Conservation (phyloP, 2,329 filamentous ascomycete species). For the Cercospora canescens region DNA sequence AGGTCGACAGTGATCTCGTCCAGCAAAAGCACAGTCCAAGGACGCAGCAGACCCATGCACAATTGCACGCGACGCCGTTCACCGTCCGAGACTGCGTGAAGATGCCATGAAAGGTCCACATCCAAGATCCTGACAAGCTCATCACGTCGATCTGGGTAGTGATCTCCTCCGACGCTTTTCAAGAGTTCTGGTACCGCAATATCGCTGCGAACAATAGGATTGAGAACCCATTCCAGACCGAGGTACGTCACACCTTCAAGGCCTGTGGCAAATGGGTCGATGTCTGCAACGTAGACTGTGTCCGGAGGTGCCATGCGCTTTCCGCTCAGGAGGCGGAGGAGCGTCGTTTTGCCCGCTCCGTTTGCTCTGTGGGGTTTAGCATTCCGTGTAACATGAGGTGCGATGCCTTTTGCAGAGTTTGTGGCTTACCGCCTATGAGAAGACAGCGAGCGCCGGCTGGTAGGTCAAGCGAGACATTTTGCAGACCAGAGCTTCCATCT, state of each 20-base stretch:
- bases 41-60: constrained; percentile 89
- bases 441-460: constrained; percentile 84
- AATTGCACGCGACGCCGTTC: constrained; percentile 90
- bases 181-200: constrained; percentile 89
- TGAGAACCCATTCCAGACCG: constrained; percentile 96
- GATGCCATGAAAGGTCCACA: constrained; percentile 88
- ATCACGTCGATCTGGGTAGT: constrained; percentile 78
- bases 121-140: constrained; percentile 87
- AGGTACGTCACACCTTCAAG: constrained; percentile 96
- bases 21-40: constrained; percentile 86
- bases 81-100: constrained; percentile 93
- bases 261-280: constrained; percentile 87
- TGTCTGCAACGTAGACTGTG: constrained; percentile 74
- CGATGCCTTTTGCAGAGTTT: neutral
- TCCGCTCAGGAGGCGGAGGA: constrained; percentile 89
- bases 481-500: constrained; percentile 77
- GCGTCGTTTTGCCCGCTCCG: constrained; percentile 94
- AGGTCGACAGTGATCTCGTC: constrained; percentile 98
- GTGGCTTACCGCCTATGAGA: constrained; percentile 72
- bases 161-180: constrained; percentile 79
- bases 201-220: constrained; percentile 92
- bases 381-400: constrained; percentile 15
- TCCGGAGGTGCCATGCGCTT: constrained; percentile 83
- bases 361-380: constrained; percentile 62
- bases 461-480: constrained; percentile 71